phyloP scores from a whole-genome alignment of 441 rosid genomes.

The Geranium incanum region DNA sequence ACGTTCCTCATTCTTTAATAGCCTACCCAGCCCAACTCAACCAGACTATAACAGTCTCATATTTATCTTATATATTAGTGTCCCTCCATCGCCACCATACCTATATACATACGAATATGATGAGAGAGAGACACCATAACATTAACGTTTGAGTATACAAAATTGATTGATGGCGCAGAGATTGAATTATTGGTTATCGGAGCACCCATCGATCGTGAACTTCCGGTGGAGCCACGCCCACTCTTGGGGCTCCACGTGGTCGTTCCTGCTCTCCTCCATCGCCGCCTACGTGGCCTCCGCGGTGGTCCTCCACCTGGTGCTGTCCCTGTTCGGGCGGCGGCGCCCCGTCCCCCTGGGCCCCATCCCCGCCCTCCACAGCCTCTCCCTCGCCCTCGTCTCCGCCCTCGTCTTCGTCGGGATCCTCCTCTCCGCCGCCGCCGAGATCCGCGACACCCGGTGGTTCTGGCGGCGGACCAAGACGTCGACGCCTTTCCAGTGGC shows the following conservation, averaged over 20 bases:
- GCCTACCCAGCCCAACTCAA: too few relatives aligned
- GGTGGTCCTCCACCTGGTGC: slow-evolving; percentile 16
- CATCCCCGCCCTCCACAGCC: slow-evolving; percentile 26
- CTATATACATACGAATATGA: too few relatives aligned
- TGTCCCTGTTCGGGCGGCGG: slow-evolving; percentile 11
- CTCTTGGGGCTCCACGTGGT: slow-evolving; percentile 30
- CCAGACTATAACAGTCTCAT: too few relatives aligned
- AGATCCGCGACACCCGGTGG: slow-evolving; percentile 30
- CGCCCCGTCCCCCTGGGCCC: slow-evolving; percentile 26
- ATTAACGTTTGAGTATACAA: too few relatives aligned
- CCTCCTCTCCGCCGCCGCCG: slow-evolving; percentile 25
- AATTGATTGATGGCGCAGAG: not conserved
- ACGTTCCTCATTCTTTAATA: too few relatives aligned
- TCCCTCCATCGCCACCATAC: too few relatives aligned
- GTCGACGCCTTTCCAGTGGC: slow-evolving; percentile 24
- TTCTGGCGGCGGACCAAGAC: slow-evolving; percentile 22
- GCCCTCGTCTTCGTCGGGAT: slow-evolving; percentile 24
- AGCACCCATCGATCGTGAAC: slow-evolving; percentile 24
- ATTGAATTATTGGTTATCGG: slow-evolving; percentile 19
- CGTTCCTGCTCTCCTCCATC: slow-evolving; percentile 23
- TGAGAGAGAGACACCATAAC: too few relatives aligned
- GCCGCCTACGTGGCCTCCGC: slow-evolving; percentile 20
- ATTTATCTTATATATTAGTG: too few relatives aligned
- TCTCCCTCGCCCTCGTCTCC: slow-evolving; percentile 18
- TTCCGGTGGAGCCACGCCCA: slow-evolving; percentile 26